phyloP scores from a whole-genome alignment of 495 filamentous ascomycete genomes.

The Baudoinia panamericana region DNA sequence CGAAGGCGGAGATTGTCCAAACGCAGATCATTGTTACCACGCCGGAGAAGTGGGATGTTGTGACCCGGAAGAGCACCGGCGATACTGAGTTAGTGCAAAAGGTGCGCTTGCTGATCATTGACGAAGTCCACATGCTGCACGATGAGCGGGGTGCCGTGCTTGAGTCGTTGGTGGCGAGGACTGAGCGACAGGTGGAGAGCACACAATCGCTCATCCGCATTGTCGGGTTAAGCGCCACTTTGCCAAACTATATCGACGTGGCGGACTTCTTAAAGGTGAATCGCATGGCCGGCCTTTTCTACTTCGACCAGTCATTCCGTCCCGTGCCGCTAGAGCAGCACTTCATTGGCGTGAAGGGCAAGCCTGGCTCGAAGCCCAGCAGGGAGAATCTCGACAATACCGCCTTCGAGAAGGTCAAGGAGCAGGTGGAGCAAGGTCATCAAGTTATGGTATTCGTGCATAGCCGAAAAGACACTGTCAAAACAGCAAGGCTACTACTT shows the following conservation, averaged over 20 bases:
- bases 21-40: slow-evolving; percentile 99
- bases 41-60: slow-evolving; percentile 98
- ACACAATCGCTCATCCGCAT: slow-evolving; percentile 95
- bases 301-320: slow-evolving; percentile 90
- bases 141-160: slow-evolving; percentile 93
- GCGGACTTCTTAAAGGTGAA: slow-evolving; percentile 96
- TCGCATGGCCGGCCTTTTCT: slow-evolving; percentile 83
- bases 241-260: slow-evolving; percentile 94
- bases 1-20: slow-evolving; percentile 85
- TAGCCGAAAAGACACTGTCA: slow-evolving; percentile 83
- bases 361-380: slow-evolving; percentile 60
- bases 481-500: slow-evolving; percentile 70
- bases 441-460: slow-evolving; percentile 99
- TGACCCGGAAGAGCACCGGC: slow-evolving; percentile 90
- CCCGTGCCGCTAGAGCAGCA: slow-evolving; percentile 95
- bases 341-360: slow-evolving; percentile 92
- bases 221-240: slow-evolving; percentile 83
- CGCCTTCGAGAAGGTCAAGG: slow-evolving; percentile 86
- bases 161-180: slow-evolving; percentile 87
- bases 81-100: slow-evolving; percentile 98
- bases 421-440: slow-evolving; percentile 76
- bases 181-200: slow-evolving; percentile 91
- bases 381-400: slow-evolving; percentile 77
- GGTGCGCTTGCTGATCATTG: slow-evolving; percentile 89
- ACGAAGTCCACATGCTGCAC: slow-evolving; percentile 99